phyloP scores from a whole-genome alignment of 2,329 filamentous ascomycete species.

The Sclerotinia sclerotiorum region DNA sequence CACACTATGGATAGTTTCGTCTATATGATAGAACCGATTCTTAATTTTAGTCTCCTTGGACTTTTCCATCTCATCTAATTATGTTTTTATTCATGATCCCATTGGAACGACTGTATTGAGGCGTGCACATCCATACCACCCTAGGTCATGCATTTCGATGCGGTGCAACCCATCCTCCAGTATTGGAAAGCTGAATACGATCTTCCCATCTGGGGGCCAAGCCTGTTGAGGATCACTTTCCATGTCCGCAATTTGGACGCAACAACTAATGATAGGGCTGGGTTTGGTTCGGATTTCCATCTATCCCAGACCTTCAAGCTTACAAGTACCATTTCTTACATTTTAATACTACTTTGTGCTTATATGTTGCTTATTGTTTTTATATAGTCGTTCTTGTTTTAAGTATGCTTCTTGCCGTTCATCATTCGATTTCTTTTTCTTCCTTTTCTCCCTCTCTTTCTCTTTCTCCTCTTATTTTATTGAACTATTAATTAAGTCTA shows the following conservation, averaged over 20 bases:
- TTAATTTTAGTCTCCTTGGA: not conserved
- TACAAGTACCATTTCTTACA: slow-evolving; percentile 5
- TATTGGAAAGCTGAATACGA: not conserved
- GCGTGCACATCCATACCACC: not conserved
- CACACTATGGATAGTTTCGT: not conserved
- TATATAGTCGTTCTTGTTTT: not conserved
- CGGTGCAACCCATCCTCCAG: not conserved
- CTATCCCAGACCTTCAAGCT: not conserved
- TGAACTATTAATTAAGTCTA: not conserved
- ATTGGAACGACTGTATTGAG: not conserved
- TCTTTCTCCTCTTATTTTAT: not conserved
- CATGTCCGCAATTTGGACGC: not conserved
- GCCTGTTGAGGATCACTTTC: not conserved
- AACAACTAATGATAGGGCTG: not conserved
- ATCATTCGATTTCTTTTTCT: not conserved
- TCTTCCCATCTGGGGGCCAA: not conserved
- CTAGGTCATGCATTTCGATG: not conserved
- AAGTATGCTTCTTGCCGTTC: not conserved
- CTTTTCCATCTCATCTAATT: not conserved
- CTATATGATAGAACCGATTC: not conserved
- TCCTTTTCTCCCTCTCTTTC: not conserved
- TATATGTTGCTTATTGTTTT: not conserved
- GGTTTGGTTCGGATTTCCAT: not conserved
- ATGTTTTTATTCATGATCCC: not conserved
- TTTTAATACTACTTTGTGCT: not conserved